Percentiles rank a stretch among this genome's conserved stretches.
These are phyloP conservation scores for Azolla pinnata DNA, from an alignment of 75 land plant species.

Conservation along the genomic window DNA sequence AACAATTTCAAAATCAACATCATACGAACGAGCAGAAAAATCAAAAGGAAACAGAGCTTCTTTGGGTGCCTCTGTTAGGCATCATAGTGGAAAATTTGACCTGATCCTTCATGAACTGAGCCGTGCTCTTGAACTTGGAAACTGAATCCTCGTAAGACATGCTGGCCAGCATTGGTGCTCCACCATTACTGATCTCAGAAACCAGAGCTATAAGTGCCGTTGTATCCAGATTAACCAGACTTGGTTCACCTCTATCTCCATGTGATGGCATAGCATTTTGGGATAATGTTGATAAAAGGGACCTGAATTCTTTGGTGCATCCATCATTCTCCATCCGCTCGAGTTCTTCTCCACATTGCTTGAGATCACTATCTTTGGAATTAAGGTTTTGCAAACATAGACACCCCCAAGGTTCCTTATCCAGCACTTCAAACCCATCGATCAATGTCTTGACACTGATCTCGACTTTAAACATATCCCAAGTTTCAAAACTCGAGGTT, in stretches of 20 bases:
- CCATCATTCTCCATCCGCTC: too few relatives aligned
- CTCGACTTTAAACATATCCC: background rate
- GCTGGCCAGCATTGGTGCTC: conserved; percentile 31
- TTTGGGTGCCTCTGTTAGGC: too few relatives aligned
- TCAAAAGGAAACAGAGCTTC: background rate
- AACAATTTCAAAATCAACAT: background rate
- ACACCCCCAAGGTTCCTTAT: too few relatives aligned
- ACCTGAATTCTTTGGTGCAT: conserved; percentile 15
- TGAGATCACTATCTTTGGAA: too few relatives aligned
- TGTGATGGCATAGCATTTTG: too few relatives aligned
- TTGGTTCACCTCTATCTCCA: too few relatives aligned
- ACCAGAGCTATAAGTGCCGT: conserved; percentile 87
- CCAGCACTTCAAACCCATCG: too few relatives aligned
- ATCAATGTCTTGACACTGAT: too few relatives aligned
- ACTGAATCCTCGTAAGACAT: conserved; percentile 35
- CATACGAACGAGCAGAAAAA: conserved; percentile 1
- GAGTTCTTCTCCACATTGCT: too few relatives aligned
- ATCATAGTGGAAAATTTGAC: too few relatives aligned
- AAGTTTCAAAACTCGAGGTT: background rate
- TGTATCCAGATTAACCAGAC: conserved; percentile 91
- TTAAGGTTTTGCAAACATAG: too few relatives aligned
- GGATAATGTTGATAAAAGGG: conserved; percentile 25
- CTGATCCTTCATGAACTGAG: conserved; percentile 72
- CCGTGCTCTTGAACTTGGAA: conserved; percentile 50
- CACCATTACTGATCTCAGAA: conserved; percentile 85